These are phyloP conservation scores for Orbilia brochopaga DNA, from an alignment of 2,329 filamentous ascomycete genomes.

Conservation along the genomic window DNA sequence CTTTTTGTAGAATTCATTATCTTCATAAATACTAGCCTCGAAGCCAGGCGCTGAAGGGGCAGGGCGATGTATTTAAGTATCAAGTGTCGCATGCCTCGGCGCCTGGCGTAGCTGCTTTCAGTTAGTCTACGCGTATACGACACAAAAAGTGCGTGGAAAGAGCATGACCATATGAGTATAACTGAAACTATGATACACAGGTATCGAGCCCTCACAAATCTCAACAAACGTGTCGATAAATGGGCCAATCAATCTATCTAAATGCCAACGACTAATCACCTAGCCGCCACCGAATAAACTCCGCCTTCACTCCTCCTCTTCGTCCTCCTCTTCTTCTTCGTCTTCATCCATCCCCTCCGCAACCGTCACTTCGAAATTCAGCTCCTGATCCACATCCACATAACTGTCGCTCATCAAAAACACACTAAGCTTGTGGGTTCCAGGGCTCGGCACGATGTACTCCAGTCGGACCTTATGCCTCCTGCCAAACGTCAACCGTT, in stretches of 20 bases:
- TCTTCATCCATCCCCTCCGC: constrained; percentile 96
- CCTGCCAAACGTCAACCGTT: constrained; percentile 84
- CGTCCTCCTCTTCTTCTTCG: constrained; percentile 78
- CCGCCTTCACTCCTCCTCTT: constrained; percentile 55
- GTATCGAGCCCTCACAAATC: neutral
- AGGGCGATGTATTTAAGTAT: too few species aligned
- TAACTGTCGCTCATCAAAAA: constrained; percentile 98
- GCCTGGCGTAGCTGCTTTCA: too few species aligned
- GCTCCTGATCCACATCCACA: constrained; percentile 94
- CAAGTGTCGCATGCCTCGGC: too few species aligned
- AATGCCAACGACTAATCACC: neutral
- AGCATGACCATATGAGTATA: too few species aligned
- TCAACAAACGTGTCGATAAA: neutral
- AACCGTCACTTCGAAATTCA: constrained; percentile 81
- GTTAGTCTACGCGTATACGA: too few species aligned
- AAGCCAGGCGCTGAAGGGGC: too few species aligned
- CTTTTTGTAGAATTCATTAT: too few species aligned
- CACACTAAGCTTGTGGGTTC: constrained; percentile 84
- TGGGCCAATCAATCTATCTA: constrained; percentile 1
- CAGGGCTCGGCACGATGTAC: constrained; percentile 82
- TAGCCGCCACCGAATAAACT: constrained; percentile 17
- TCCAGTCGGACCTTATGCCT: constrained; percentile 81
- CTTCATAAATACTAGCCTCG: too few species aligned
- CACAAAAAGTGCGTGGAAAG: too few species aligned
- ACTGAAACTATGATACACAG: too few species aligned